Percentiles rank a stretch among this genome's conserved stretches.
Conservation (phyloP, 192 early-diverging fungal species). For the Rhizophlyctis rosea region DNA sequence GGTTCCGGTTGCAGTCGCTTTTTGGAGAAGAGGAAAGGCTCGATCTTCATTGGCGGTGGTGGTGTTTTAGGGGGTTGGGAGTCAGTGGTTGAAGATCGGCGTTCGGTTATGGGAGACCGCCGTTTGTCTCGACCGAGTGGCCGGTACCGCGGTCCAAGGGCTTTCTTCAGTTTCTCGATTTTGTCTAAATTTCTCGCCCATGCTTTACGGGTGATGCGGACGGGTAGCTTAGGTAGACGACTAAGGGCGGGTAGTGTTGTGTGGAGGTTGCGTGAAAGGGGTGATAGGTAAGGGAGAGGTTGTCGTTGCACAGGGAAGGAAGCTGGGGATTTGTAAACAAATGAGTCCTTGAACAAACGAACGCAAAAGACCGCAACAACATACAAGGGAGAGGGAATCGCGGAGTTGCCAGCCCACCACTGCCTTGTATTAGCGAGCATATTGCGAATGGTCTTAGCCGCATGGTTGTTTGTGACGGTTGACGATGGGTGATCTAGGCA, state of each 20-base stretch:
- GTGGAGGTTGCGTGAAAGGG: too few relatives aligned
- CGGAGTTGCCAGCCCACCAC: too few relatives aligned
- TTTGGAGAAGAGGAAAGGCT: conserved; percentile 14
- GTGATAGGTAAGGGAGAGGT: too few relatives aligned
- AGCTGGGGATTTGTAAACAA: too few relatives aligned
- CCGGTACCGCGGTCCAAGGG: conserved; percentile 32
- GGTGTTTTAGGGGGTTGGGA: conserved; percentile 12
- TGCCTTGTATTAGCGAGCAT: too few relatives aligned
- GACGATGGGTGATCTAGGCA: too few relatives aligned
- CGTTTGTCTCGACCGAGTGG: conserved; percentile 36
- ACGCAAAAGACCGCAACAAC: too few relatives aligned
- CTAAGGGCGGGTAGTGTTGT: neutral
- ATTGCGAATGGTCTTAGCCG: too few relatives aligned
- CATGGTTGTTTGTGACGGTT: too few relatives aligned
- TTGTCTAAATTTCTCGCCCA: conserved; percentile 27
- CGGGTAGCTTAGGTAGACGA: conserved; percentile 23
- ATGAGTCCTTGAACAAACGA: too few relatives aligned
- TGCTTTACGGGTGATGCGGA: conserved; percentile 29
- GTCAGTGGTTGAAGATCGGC: conserved; percentile 14
- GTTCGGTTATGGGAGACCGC: conserved; percentile 25
- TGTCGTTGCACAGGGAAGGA: too few relatives aligned
- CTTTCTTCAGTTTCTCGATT: conserved; percentile 21
- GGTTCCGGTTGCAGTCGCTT: neutral
- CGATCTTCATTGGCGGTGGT: conserved; percentile 1
- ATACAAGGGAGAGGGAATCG: too few relatives aligned